Base-by-base conservation (phyloP, 495 filamentous ascomycete species). In the Penicillium subrubescens region DNA sequence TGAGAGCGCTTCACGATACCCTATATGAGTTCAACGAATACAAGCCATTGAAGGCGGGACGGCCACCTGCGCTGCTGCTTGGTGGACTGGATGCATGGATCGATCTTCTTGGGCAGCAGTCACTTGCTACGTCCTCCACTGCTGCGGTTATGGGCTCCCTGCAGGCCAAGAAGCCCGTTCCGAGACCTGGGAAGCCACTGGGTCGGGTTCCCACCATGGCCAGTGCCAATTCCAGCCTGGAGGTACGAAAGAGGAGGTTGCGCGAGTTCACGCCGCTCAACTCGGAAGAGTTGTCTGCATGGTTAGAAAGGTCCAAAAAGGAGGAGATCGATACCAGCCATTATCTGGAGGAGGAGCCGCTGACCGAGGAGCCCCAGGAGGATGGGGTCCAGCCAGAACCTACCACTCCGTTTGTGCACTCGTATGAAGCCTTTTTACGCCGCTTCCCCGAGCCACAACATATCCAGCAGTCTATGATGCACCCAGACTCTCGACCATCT, bases 1-100 rank as follows among this genome's bases (percentile, higher is more conserved):
- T 97, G 14, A 82, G 87, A 68, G 88, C 87, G 39, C 79, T 99
- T 15, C 83, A 88, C 68, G 86, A 92, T 68, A 92, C 95, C 1
- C 81, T 99, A 2, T 89, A 86, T 62, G 90, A 94, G 56, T 97
- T 89, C 72, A 90, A 92, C 70, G 87, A 88, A 33, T 95, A 92
- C 68, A 91, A 90, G 64, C 85, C 85, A 15, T 74, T 94, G 56
- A 86, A 88, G 66, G 79, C 77, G 25, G 81, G 81, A 1, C 76
- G 83, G 21, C 85, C 84, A 35, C 93, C 93, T 4, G 89, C 91
- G 34, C 83, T 99, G 43, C 83, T 99, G 1, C 75, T 82, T 17
- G 96, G 94, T 17, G 95, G 95, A 1, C 74, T 98, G 15, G 86
- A 93, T 55, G 89, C 92, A 44, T 99, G 95, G 95, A 83, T 88